Evolutionary conservation across 2,329 filamentous ascomycete genomes (phyloP), one percentile per base, ranked within the genome.

Genomic region (Sporothrix pallida): DNA sequence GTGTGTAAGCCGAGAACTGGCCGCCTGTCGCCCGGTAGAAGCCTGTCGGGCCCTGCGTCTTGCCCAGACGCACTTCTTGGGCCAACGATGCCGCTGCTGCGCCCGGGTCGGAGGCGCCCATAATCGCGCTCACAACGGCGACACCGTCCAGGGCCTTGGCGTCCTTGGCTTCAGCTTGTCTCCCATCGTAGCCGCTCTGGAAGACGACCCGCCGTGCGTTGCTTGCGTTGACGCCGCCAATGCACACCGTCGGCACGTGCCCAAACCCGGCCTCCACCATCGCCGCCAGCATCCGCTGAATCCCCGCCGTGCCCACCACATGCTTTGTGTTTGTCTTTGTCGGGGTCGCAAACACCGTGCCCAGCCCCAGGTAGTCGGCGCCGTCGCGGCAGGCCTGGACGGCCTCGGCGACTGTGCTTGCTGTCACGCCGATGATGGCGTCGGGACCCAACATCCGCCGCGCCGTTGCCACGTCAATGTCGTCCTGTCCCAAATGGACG

Each of bases 401-500:
- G 3, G 94, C 93, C 83, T 98, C 93, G 7, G 90, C 87, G 26
- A 89, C 81, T 5, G 89, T 92, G 73, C 90, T 92, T n/a, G 93
- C 93, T 7, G 93, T 97, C 48, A 97, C 92, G 26, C 96, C 95
- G 75, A 98, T 94, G 78, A 97, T 95, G 71, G 93, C 91, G 76
- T 91, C 85, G 0, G 88, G 83, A 0, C 94, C 94, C 0, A 98
- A 87, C 2, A 98, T 82, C 26, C 83, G 86, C 74, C 93, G 91
- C 1, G 94, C 95, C 54, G 87, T 86, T 9, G 83, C 52, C 23
- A 76, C 62, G 62, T 67, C 76, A 86, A 97, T 91, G 81, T 98
- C 95, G 87, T 98, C 95, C 84, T 98, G 95, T 7, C 96, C 96
- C 69, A 98, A 88, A 81, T 98, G 96, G 9, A 97, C 94, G 63